A percentile compares a stretch with the other conserved stretches of the same genome.
Evolutionary conservation across 2,329 filamentous ascomycete genomes (phyloP).

Genomic region (Rutstroemia sp.): DNA sequence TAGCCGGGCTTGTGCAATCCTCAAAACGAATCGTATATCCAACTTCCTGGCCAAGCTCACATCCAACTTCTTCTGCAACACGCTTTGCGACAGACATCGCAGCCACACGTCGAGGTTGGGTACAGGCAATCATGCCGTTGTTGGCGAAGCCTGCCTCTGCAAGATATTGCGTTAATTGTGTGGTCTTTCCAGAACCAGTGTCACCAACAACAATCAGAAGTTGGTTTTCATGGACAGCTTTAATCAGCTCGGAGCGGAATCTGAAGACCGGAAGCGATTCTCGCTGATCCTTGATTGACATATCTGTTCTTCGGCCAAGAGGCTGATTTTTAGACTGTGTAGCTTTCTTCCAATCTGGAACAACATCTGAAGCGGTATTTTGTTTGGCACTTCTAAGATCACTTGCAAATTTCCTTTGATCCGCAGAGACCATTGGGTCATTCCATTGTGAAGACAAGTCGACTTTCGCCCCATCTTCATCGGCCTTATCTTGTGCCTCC

Average conservation of each 20-base stretch:
- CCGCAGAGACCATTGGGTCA: conserved; percentile 85
- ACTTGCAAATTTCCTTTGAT: conserved; percentile 80
- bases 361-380: conserved; percentile 52
- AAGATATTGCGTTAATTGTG: conserved; percentile 97
- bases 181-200: conserved; percentile 98
- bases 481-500: conserved; percentile 70
- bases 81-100: conserved; percentile 98
- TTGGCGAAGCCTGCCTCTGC: conserved; percentile 91
- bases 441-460: conserved; percentile 91
- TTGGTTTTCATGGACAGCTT: conserved; percentile 86
- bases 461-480: conserved; percentile 67
- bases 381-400: conserved; percentile 66
- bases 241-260: conserved; percentile 79
- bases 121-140: conserved; percentile 91
- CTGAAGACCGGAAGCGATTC: conserved; percentile 83
- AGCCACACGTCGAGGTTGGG: conserved; percentile 92
- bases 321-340: conserved; percentile 73
- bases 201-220: conserved; percentile 98
- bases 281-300: conserved; percentile 93
- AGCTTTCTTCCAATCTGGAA: conserved; percentile 90
- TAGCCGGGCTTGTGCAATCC: conserved; percentile 82
- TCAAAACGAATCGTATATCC: conserved; percentile 99
- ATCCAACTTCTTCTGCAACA: conserved; percentile 95
- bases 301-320: conserved; percentile 76
- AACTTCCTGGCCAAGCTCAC: conserved; percentile 85